Evolutionary conservation across 1,284 basidiomycete genomes (phyloP).

Genomic region (Mycosarcoma maydis): DNA sequence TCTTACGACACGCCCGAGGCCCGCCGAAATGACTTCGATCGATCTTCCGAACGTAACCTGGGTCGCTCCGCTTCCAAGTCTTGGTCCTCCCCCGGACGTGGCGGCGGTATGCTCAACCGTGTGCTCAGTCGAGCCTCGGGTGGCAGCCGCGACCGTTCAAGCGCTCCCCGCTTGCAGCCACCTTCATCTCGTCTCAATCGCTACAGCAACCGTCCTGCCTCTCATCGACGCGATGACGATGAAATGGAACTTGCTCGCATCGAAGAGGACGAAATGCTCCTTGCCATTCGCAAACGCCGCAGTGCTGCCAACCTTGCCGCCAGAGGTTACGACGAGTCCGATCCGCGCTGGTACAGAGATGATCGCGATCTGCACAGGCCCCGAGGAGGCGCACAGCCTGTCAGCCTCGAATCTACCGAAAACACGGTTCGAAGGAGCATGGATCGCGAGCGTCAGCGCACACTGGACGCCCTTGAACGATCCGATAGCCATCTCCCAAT

Average conservation of each 20-base stretch:
- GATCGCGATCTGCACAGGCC: conserved; percentile 15
- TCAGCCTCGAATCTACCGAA: conserved; percentile 18
- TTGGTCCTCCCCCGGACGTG: conserved; percentile 1
- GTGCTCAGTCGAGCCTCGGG: conserved; percentile 27
- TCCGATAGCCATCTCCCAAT: conserved; percentile 20
- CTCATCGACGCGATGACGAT: conserved; percentile 26
- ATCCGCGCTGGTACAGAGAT: conserved; percentile 42
- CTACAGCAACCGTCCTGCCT: conserved; percentile 23
- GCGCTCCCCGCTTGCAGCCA: conserved; percentile 14
- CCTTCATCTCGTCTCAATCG: conserved; percentile 28
- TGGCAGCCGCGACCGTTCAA: conserved; percentile 17
- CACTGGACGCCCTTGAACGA: conserved; percentile 29
- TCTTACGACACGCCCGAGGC: conserved; percentile 30
- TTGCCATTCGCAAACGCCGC: conserved; percentile 37
- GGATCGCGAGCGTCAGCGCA: conserved; percentile 34
- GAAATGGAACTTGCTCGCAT: conserved; percentile 37
- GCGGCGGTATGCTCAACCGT: conserved; percentile 31
- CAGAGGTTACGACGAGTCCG: conserved; percentile 24
- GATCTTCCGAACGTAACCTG: neutral
- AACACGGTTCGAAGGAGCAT: conserved; percentile 36
- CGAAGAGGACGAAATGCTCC: conserved; percentile 47
- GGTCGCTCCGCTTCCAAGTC: conserved; percentile 13
- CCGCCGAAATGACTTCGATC: conserved; percentile 20
- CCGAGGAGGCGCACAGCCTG: neutral
- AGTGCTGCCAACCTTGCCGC: conserved; percentile 33